Evolutionary conservation across 768 basidiomycete genomes (phyloP).

Genomic region (Lactarius evosmus): DNA sequence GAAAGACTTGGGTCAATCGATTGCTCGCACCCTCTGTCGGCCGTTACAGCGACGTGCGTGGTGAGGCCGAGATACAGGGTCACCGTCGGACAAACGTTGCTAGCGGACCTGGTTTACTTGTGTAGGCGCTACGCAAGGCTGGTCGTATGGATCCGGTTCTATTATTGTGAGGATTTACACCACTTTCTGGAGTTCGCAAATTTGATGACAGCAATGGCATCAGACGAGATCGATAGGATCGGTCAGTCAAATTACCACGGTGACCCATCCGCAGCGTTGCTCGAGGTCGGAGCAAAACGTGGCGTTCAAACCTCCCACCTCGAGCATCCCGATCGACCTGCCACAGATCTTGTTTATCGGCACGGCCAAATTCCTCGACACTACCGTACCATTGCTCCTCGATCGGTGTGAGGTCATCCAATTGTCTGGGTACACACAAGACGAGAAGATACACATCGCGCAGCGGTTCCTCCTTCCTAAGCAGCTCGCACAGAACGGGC

Average conservation of each 20-base stretch:
- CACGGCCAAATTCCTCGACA: slow-evolving; percentile 87
- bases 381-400: slow-evolving; percentile 81
- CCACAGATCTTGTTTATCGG: slow-evolving; percentile 90
- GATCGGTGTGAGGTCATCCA: slow-evolving; percentile 90
- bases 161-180: slow-evolving; percentile 46
- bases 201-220: neutral
- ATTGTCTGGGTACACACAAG: slow-evolving; percentile 80
- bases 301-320: slow-evolving; percentile 81
- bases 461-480: slow-evolving; percentile 85
- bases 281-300: slow-evolving; percentile 95
- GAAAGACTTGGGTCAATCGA: slow-evolving; percentile 88
- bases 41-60: slow-evolving; percentile 94
- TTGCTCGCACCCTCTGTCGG: slow-evolving; percentile 76
- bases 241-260: slow-evolving; percentile 87
- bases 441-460: slow-evolving; percentile 90
- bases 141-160: slow-evolving; percentile 79
- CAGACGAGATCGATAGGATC: slow-evolving; percentile 87
- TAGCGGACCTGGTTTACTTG: slow-evolving; percentile 78
- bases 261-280: slow-evolving; percentile 83
- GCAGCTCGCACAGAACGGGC: slow-evolving; percentile 75
- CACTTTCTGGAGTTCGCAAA: neutral
- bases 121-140: slow-evolving; percentile 82
- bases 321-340: slow-evolving; percentile 83
- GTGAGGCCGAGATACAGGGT: slow-evolving; percentile 83
- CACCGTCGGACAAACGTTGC: slow-evolving; percentile 87